A percentile compares a stretch with the other conserved stretches of the same genome.
These are phyloP conservation scores for Colletotrichum nymphaeae DNA, from an alignment of 2,329 filamentous ascomycete genomes.

Conservation along the genomic window DNA sequence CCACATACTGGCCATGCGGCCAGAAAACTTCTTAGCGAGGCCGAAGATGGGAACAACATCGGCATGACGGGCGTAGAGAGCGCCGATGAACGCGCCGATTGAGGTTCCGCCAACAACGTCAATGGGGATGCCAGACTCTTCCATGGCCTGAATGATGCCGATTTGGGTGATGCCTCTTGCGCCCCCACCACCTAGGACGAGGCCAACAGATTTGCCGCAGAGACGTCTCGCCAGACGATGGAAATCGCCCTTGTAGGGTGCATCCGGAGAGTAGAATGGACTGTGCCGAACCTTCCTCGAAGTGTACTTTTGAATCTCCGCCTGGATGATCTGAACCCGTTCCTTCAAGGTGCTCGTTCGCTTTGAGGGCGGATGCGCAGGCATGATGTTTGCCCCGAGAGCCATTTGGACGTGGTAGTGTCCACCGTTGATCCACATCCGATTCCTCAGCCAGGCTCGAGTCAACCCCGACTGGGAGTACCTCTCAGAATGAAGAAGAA, in stretches of 20 bases:
- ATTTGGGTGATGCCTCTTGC: constrained; percentile 93
- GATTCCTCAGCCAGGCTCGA: constrained; percentile 88
- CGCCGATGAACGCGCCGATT: constrained; percentile 95
- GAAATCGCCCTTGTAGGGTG: constrained; percentile 95
- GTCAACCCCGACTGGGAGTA: constrained; percentile 89
- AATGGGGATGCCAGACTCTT: constrained; percentile 96
- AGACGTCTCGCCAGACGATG: constrained; percentile 90
- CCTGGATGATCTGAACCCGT: constrained; percentile 92
- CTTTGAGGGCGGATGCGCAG: constrained; percentile 79
- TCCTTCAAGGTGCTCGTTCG: constrained; percentile 90
- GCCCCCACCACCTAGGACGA: constrained; percentile 94
- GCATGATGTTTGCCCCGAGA: constrained; percentile 80
- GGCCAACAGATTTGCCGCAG: constrained; percentile 92
- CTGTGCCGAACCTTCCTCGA: constrained; percentile 90
- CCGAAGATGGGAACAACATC: constrained; percentile 98
- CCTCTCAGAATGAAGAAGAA: constrained; percentile 88
- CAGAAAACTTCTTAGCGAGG: constrained; percentile 95
- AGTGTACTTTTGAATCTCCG: constrained; percentile 98
- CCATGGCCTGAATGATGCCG: constrained; percentile 92
- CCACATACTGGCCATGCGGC: constrained; percentile 99
- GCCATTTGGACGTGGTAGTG: constrained; percentile 99
- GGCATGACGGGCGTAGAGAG: constrained; percentile 93
- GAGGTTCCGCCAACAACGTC: constrained; percentile 96
- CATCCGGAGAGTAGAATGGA: constrained; percentile 90
- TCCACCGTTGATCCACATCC: constrained; percentile 97